Percentiles rank a stretch among this genome's conserved stretches.
phyloP scores from a whole-genome alignment of 2,329 filamentous ascomycete genomes.

The Teratosphaeria zuluensis region DNA sequence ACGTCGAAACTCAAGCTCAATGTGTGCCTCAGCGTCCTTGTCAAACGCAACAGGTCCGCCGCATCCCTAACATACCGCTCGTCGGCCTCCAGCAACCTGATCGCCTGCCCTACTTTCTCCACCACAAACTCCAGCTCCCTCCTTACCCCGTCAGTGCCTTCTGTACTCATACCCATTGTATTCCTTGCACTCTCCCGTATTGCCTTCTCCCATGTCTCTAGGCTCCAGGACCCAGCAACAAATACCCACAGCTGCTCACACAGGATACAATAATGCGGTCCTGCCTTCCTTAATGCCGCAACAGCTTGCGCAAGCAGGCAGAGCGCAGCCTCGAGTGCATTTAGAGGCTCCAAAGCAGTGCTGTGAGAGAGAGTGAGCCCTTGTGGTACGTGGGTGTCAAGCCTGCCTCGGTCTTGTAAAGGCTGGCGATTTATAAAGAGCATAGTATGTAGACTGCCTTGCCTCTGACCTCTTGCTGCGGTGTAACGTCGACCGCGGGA shows the following conservation, averaged over 20 bases:
- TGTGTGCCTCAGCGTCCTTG: slow-evolving; percentile 1
- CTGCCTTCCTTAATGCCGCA: slow-evolving; percentile 9
- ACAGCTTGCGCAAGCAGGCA: slow-evolving; percentile 6
- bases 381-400: too few species aligned
- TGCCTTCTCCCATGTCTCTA: slow-evolving; percentile 6
- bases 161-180: slow-evolving; percentile 1
- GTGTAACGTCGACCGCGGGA: neutral
- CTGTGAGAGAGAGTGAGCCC: too few species aligned
- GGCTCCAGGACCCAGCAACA: slow-evolving; percentile 7
- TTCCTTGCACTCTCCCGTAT: slow-evolving; percentile 2
- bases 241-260: slow-evolving; percentile 13
- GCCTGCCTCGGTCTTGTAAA: too few species aligned
- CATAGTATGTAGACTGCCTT: neutral
- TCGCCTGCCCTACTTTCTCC: neutral
- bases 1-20: too few species aligned
- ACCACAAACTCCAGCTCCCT: neutral
- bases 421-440: neutral
- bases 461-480: neutral
- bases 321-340: slow-evolving; percentile 8
- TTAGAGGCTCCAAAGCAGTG: too few species aligned
- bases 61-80: slow-evolving; percentile 6
- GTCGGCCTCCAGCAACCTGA: slow-evolving; percentile 3
- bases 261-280: neutral
- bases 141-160: too few species aligned
- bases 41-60: slow-evolving; percentile 5